Evolutionary conservation across 2,329 filamentous ascomycete species (phyloP).

Genomic region (Aspergillus hiratsukae): DNA sequence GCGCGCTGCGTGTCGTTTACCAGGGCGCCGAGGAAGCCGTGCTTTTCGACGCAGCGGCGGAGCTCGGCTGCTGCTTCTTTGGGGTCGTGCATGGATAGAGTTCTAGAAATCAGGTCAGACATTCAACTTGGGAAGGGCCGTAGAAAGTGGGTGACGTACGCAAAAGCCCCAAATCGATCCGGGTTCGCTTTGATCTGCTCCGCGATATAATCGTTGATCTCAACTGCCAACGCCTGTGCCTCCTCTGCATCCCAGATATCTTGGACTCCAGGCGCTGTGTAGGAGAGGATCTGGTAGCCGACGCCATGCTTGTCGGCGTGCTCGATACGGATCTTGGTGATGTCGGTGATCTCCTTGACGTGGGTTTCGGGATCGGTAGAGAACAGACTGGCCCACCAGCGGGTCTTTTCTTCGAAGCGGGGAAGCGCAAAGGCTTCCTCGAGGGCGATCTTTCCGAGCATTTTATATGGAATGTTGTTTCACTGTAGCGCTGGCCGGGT

Average conservation of each 20-base stretch:
- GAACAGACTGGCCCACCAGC: conserved; percentile 60
- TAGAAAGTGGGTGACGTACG: conserved; percentile 18
- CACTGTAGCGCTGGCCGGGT: not conserved
- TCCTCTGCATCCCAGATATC: conserved; percentile 44
- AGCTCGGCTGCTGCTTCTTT: conserved; percentile 37
- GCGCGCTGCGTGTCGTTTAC: conserved; percentile 59
- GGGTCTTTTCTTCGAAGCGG: conserved; percentile 54
- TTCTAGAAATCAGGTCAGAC: conserved; percentile 14
- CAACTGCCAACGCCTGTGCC: conserved; percentile 41
- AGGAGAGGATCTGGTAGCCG: conserved; percentile 46
- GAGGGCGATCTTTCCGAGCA: conserved; percentile 59
- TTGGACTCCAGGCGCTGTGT: conserved; percentile 47
- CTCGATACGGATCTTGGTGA: conserved; percentile 41
- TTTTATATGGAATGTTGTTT: conserved; percentile 21
- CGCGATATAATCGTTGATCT: conserved; percentile 47
- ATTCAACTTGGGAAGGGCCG: not conserved
- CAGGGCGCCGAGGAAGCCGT: conserved; percentile 60
- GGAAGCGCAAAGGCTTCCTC: conserved; percentile 61
- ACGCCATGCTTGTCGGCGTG: conserved; percentile 44
- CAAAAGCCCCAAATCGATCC: conserved; percentile 44
- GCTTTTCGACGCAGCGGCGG: conserved; percentile 48
- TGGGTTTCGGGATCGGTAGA: conserved; percentile 57
- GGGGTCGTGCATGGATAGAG: conserved; percentile 40
- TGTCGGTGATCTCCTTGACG: conserved; percentile 51
- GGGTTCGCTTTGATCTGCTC: conserved; percentile 39